phyloP scores from a whole-genome alignment of 352 stramenopile species.

The Globisporangium paddicum region DNA sequence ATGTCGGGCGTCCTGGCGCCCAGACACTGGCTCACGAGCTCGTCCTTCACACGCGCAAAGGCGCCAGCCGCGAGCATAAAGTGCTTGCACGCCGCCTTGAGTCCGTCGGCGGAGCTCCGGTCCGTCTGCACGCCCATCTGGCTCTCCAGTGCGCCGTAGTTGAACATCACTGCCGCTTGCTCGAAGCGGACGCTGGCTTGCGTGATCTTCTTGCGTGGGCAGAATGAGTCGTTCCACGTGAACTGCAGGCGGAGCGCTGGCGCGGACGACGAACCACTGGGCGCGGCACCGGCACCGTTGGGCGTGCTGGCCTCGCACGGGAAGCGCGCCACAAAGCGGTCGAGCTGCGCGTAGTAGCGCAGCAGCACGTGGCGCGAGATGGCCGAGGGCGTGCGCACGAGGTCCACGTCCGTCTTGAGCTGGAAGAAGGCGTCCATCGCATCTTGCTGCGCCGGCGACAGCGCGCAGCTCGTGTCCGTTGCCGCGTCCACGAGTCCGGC shows the following conservation, averaged over 20 bases:
- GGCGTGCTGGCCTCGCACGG: constrained; percentile 26
- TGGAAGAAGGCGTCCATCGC: constrained; percentile 44
- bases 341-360: constrained; percentile 74
- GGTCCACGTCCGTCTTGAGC: constrained; percentile 62
- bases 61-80: constrained; percentile 84
- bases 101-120: constrained; percentile 58
- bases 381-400: constrained; percentile 64
- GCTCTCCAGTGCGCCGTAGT: constrained; percentile 77
- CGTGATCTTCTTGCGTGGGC: constrained; percentile 77
- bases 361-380: constrained; percentile 66
- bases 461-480: neutral
- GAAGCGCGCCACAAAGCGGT: constrained; percentile 61
- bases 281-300: neutral
- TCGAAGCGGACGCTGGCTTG: constrained; percentile 70
- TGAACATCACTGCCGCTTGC: constrained; percentile 84
- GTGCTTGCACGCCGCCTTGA: constrained; percentile 79
- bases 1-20: constrained; percentile 50
- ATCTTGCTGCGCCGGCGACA: constrained; percentile 18
- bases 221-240: constrained; percentile 91
- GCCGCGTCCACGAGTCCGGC: neutral
- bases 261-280: constrained; percentile 1
- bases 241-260: constrained; percentile 58
- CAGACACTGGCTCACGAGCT: constrained; percentile 36
- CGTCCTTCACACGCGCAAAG: constrained; percentile 59
- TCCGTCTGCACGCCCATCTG: constrained; percentile 80